Base-by-base conservation (phyloP, 2,329 filamentous ascomycete species). In the Allantophomopsis cytisporea region DNA sequence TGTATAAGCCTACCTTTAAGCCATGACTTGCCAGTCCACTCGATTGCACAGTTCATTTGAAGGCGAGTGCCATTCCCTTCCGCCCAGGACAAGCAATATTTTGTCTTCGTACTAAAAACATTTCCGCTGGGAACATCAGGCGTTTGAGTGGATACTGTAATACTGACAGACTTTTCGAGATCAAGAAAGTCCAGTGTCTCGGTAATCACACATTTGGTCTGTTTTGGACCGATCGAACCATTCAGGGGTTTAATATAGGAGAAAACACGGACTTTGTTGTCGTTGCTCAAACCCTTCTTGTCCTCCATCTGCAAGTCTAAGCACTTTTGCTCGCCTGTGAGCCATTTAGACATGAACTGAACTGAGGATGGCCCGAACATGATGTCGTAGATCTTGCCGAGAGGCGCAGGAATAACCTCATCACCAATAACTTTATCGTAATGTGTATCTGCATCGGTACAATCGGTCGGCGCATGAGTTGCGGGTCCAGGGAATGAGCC, bases 1-100 rank as follows among this genome's bases (percentile, higher is more conserved):
- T 12, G 23, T 14, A 20, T 18, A 36, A 44, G 7, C 67, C 56
- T 66, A 93, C 88, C 85, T 65, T 91, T 95, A 35, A 98, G 65
- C 91, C 91, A 98, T 64, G 88, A 95, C 69, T 96, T 98, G 50
- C 88, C 88, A 3, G 81, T 80, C 93, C 93, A 98, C 54, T 98
- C 93, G 34, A 95, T 83, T 2, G 78, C 81, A 57, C 86, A 95
- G 48, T 81, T 95, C 63, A 89, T 81, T 45, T 91, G 76, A 21
- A 98, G 64, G 20, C 87, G 74, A 1, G 93, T 98, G 31, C 76
- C 66, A 52, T 94, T 94, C 45, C 79, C 80, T 38, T 91, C 78
- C 4, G 80, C 87, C 91, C 91, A 98, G 38, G 84, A 84, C 16
- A 98, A 68, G 54, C 93, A 94, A 54, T 96, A 98, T 50, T 83